Base-by-base conservation (phyloP, 2,329 filamentous ascomycete genomes). In the Aspergillus brunneoviolaceus region DNA sequence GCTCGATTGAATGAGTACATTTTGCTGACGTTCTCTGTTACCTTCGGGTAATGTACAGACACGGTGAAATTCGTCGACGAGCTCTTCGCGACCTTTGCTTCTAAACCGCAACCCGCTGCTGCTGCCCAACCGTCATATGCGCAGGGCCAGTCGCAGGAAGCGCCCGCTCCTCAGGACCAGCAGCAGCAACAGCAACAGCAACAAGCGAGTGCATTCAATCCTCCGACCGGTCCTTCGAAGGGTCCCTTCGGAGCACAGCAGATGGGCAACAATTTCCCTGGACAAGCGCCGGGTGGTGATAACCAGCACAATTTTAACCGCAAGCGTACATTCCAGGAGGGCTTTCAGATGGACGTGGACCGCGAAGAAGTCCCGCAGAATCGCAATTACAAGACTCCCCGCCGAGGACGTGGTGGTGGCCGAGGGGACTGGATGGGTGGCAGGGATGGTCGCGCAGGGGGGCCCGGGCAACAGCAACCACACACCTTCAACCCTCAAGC, bases 51-150 rank as follows among this genome's bases (percentile, higher is more conserved):
- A 9, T 45, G 29, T 60, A 11, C 61, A 84, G 82, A 84, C 63
- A 82, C 84, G 0, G 70, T 72, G 3, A 60, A 72, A 4, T 86
- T 87, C 60, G 84, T 87, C 11, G 78, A 85, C 60, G 82, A 86
- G 58, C 77, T 86, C 49, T 82, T 87, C 63, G 63, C 72, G 21
- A 80, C 79, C 4, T 80, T 86, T 60, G 76, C 76, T 53, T 76
- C 74, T 16, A 84, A 81, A 61, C 75, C 77, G 42, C 62, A 68
- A 35, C 61, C 75, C 23, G 65, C 68, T 47, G 39, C 39, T 19
- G 39, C 14, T 45, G 39, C 39, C 16, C 53, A 72, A 52, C 55
- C 65, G 31, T 51, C 69, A 35, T 65, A 64, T 55, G 63, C 65
- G 55, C 70, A 63, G 57, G 65, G 50, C 19, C 70, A 67, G 39